Conservation (phyloP, 1,139 yeast genomes). For the Sporopachydermia cereana region DNA sequence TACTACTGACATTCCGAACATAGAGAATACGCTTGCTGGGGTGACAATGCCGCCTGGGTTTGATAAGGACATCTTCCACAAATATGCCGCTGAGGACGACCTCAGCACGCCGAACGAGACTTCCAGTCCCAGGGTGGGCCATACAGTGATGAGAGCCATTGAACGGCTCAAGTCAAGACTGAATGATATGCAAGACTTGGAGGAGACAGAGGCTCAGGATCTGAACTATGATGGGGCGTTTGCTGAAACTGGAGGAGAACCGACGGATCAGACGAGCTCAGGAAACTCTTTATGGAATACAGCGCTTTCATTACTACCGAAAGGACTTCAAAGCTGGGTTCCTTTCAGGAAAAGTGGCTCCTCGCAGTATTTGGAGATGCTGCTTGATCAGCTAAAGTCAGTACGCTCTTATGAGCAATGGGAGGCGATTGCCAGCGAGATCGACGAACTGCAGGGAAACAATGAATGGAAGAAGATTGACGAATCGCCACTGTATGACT, state of each 20-base stretch:
- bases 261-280: neutral
- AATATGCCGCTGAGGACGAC: too few species aligned
- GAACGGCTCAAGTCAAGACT: neutral
- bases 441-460: slow-evolving; percentile 55
- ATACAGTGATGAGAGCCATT: slow-evolving; percentile 2
- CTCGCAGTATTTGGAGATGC: slow-evolving; percentile 9
- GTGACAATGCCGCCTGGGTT: too few species aligned
- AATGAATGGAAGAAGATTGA: slow-evolving; percentile 59
- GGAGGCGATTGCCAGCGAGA: slow-evolving; percentile 46
- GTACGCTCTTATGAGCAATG: slow-evolving; percentile 62
- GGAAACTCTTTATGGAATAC: neutral
- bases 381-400: slow-evolving; percentile 40
- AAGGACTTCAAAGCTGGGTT: neutral
- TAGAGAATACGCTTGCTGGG: too few species aligned
- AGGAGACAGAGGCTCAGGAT: neutral
- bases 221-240: neutral
- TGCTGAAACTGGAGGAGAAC: neutral
- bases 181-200: slow-evolving; percentile 23
- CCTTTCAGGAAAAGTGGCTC: neutral
- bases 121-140: too few species aligned
- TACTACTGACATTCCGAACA: too few species aligned
- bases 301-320: neutral
- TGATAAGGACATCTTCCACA: too few species aligned
- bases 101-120: too few species aligned
- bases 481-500: slow-evolving; percentile 61